Evolutionary conservation across 2,329 filamentous ascomycete species (phyloP).

Genomic region (Ceratocystis smalleyi): DNA sequence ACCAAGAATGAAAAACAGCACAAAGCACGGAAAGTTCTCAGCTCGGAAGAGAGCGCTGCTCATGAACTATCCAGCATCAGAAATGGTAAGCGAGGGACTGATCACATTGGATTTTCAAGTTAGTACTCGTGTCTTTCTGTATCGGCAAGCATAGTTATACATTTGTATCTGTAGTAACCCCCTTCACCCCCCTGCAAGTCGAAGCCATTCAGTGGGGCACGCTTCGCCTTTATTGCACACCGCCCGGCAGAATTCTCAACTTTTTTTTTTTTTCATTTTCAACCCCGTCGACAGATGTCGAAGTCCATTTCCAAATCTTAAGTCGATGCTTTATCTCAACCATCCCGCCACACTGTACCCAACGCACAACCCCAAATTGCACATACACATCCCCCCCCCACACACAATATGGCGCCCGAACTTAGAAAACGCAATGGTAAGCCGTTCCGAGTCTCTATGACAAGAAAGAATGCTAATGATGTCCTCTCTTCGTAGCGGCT

Average conservation of each 20-base stretch:
- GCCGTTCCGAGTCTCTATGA: constrained; percentile 8
- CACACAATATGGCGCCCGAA: constrained; percentile 31
- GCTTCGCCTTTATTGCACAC: constrained; percentile 8
- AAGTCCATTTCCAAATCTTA: constrained; percentile 3
- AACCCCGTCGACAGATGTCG: constrained; percentile 10
- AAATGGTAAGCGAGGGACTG: too few species aligned
- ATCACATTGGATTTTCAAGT: too few species aligned
- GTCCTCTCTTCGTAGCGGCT: constrained; percentile 4
- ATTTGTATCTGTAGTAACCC: not conserved
- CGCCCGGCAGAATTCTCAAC: constrained; percentile 25
- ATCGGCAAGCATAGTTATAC: too few species aligned
- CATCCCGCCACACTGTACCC: constrained; percentile 13
- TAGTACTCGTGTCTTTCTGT: too few species aligned
- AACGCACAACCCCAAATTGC: constrained; percentile 16
- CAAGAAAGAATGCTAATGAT: constrained; percentile 1
- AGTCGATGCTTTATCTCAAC: not conserved
- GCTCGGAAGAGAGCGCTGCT: too few species aligned
- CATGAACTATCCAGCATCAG: too few species aligned
- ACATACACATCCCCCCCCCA: not conserved
- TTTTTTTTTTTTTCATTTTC: constrained; percentile 23
- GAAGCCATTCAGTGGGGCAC: constrained; percentile 7
- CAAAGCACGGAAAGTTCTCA: too few species aligned
- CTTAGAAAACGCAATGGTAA: constrained; percentile 27
- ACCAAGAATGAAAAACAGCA: not conserved
- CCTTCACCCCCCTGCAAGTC: not conserved